Base-by-base conservation (phyloP, 2,329 filamentous ascomycete genomes). In the Penicillium oxalicum region DNA sequence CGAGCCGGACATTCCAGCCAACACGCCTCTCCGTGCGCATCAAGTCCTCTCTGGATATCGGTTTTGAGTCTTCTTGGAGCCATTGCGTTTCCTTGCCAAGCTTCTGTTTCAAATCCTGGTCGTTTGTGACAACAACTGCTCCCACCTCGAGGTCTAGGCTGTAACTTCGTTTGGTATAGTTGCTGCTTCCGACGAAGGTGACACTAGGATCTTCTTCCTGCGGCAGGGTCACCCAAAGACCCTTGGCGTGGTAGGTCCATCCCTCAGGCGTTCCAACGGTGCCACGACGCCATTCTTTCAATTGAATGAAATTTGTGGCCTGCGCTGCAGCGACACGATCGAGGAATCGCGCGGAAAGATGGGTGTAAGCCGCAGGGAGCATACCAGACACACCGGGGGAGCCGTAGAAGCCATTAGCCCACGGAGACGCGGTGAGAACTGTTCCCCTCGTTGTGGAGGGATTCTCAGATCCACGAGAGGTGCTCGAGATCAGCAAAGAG, bases 231-330 rank as follows among this genome's bases (percentile, higher is more conserved):
- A 96, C 77, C 91, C 91, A 97, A 2, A 97, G 76, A 0, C 93
- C 93, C 70, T 98, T 98, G 41, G 93, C 93, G 62, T 98, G 93
- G 69, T 98, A 98, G 0, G 91, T 96, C 93, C 94, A 98, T 0
- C 89, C 91, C 1, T 77, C 88, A 0, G 87, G 83, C 59, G 89
- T 79, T 13, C 87, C 87, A 2, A 95, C 87, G 0, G 83, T 87
- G 7, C 93, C 93, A 40, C 78, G 78, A 5, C 85, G 81, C 93
- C 93, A 98, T 70, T 98, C 93, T 53, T 88, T 87, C 4, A 98
- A 75, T 3, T 80, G 71, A 27, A 96, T 86, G 8, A 78, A 76
- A 1, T 77, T 72, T 9, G 75, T 75, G 4, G 79, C 70, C 1
- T 78, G 75, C 6, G 75, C 74, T n/a, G 67, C 67, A 0, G 72